Evolutionary conservation across 2,329 filamentous ascomycete genomes (phyloP).

Genomic region (Epichloe brachyelytri): DNA sequence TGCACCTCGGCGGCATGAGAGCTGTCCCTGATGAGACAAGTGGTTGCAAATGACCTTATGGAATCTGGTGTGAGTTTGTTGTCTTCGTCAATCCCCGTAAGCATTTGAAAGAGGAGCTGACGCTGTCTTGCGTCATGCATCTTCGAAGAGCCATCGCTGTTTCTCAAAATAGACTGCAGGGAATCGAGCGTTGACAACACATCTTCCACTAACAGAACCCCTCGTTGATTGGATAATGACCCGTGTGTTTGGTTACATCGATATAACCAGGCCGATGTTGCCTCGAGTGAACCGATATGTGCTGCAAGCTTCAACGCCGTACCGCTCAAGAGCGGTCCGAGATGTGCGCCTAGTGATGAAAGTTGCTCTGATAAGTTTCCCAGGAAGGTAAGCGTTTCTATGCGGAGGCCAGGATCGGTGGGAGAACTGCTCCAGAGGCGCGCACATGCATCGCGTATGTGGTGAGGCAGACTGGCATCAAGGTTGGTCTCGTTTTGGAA

Average conservation of each 20-base stretch:
- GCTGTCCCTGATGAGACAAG: slow-evolving; percentile 5
- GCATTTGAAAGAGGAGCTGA: slow-evolving; percentile 15
- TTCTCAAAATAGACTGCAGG: slow-evolving; percentile 5
- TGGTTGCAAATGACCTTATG: slow-evolving; percentile 13
- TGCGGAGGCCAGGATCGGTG: slow-evolving; percentile 1
- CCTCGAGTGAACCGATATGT: slow-evolving; percentile 12
- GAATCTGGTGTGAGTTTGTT: slow-evolving; percentile 10
- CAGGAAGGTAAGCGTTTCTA: slow-evolving; percentile 22
- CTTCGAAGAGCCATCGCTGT: neutral
- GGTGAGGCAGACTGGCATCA: slow-evolving; percentile 7
- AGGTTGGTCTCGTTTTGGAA: slow-evolving; percentile 7
- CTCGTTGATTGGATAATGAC: slow-evolving; percentile 4
- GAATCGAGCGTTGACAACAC: slow-evolving; percentile 10
- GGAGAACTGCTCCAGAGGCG: slow-evolving; percentile 8
- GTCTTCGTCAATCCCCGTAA: slow-evolving; percentile 17
- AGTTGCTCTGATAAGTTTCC: slow-evolving; percentile 27
- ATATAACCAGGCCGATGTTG: slow-evolving; percentile 14
- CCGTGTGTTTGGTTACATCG: slow-evolving; percentile 10
- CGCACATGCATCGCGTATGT: slow-evolving; percentile 14
- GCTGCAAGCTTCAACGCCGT: slow-evolving; percentile 20
- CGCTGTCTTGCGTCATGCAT: slow-evolving; percentile 7
- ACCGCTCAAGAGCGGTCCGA: slow-evolving; percentile 17
- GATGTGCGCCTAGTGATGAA: slow-evolving; percentile 9
- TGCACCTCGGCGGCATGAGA: neutral
- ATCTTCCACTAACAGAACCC: slow-evolving; percentile 10